Conservation (phyloP, 1,284 basidiomycete genomes). For the Golubevia sp. region DNA sequence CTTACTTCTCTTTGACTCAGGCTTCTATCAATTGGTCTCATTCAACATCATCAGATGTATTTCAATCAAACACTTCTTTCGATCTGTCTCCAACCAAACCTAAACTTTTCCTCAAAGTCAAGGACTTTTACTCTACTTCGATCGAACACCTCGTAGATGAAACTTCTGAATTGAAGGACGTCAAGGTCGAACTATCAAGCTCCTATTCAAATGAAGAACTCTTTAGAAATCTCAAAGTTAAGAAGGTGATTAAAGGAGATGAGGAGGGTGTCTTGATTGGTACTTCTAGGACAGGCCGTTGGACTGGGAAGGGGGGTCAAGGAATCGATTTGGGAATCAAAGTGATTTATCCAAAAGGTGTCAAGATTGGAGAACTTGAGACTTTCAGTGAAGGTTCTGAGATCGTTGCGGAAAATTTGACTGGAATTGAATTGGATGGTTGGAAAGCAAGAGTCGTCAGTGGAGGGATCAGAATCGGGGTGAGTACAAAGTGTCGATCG, state of each 20-base stretch:
- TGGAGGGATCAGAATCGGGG: not conserved
- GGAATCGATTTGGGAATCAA: not conserved
- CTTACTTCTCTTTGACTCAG: not conserved
- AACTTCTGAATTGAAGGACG: not conserved
- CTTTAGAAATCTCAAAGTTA: not conserved
- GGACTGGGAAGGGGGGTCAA: not conserved
- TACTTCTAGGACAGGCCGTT: not conserved
- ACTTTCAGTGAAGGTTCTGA: not conserved
- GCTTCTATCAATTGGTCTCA: not conserved
- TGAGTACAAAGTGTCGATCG: not conserved
- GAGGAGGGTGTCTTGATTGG: not conserved
- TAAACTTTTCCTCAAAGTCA: not conserved
- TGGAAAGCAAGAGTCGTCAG: not conserved
- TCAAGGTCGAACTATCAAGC: not conserved
- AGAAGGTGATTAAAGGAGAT: not conserved
- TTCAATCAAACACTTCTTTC: no score
- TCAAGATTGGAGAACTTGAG: not conserved
- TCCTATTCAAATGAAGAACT: no score
- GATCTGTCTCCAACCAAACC: not conserved
- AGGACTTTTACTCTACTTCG: not conserved
- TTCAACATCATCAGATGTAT: not conserved
- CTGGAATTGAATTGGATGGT: not conserved
- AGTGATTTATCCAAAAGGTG: not conserved
- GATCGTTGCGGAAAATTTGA: not conserved
- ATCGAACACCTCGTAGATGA: not conserved